Conservation (phyloP, 352 stramenopile genomes). For the Globisporangium mamillatum region DNA sequence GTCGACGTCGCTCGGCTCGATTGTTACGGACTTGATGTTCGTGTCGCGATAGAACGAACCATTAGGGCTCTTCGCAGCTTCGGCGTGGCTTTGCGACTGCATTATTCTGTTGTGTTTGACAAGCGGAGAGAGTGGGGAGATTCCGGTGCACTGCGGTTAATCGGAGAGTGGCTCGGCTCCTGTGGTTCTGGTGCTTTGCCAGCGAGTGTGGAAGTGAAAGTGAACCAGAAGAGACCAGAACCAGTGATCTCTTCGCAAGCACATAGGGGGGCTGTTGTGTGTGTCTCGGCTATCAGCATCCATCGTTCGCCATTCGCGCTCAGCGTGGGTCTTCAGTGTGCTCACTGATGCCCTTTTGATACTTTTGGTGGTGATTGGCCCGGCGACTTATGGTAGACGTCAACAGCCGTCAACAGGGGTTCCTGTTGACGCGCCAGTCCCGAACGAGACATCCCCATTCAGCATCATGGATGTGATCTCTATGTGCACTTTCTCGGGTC, state of each 20-base stretch:
- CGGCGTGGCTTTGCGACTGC: background rate
- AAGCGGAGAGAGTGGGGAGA: background rate
- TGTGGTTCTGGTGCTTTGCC: background rate
- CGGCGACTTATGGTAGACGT: background rate
- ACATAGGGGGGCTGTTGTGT: background rate
- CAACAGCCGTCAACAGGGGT: background rate
- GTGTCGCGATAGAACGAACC: background rate
- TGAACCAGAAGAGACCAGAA: background rate
- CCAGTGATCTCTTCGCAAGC: background rate
- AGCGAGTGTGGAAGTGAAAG: background rate
- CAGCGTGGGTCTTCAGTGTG: background rate
- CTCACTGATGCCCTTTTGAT: background rate
- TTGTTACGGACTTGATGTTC: background rate
- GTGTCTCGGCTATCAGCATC: background rate
- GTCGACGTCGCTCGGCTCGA: background rate
- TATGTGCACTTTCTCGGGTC: background rate
- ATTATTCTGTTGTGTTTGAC: background rate
- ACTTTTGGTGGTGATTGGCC: background rate
- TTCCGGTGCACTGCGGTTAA: background rate
- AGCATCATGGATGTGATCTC: background rate
- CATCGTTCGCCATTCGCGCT: too few species aligned
- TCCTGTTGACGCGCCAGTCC: background rate
- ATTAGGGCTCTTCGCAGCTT: background rate
- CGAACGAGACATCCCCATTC: background rate
- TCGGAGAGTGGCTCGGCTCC: background rate